Conservation (phyloP, 495 filamentous ascomycete genomes). For the Chaetomidium leptoderma region DNA sequence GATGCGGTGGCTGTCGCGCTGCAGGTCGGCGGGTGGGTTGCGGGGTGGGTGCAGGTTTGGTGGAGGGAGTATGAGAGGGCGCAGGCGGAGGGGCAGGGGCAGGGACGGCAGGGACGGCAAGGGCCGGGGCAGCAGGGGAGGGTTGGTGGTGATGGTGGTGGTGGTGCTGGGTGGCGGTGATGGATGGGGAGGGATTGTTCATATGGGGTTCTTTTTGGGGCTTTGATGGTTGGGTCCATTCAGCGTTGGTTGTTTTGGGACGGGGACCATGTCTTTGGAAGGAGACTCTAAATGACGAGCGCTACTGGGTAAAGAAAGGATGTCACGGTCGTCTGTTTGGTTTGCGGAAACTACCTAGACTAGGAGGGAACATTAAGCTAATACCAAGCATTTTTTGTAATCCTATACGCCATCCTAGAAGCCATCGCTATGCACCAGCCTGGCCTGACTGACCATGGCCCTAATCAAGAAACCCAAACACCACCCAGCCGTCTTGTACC, state of each 20-base stretch:
- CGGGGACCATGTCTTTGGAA: too few relatives aligned
- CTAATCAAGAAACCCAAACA: background rate
- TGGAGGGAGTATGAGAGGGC: conserved; percentile 50
- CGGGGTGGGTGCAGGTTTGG: conserved; percentile 54
- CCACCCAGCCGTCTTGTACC: background rate
- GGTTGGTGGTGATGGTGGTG: background rate
- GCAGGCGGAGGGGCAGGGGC: conserved; percentile 24
- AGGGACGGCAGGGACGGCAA: background rate
- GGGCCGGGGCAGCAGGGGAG: background rate
- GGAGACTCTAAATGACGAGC: too few relatives aligned
- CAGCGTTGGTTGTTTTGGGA: too few relatives aligned
- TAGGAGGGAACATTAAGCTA: too few relatives aligned
- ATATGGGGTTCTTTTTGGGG: too few relatives aligned
- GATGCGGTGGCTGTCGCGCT: conserved; percentile 46
- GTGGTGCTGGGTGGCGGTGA: background rate
- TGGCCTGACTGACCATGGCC: background rate
- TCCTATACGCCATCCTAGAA: too few relatives aligned
- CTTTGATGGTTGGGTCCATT: too few relatives aligned
- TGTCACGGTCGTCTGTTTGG: too few relatives aligned
- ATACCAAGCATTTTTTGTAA: too few relatives aligned
- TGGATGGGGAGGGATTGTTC: background rate
- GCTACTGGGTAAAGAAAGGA: too few relatives aligned
- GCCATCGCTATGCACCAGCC: conserved; percentile 50
- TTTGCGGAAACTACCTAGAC: too few relatives aligned
- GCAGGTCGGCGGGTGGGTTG: conserved; percentile 44